Evolutionary conservation across 768 basidiomycete genomes (phyloP).

Genomic region (Mycena capillaripes): DNA sequence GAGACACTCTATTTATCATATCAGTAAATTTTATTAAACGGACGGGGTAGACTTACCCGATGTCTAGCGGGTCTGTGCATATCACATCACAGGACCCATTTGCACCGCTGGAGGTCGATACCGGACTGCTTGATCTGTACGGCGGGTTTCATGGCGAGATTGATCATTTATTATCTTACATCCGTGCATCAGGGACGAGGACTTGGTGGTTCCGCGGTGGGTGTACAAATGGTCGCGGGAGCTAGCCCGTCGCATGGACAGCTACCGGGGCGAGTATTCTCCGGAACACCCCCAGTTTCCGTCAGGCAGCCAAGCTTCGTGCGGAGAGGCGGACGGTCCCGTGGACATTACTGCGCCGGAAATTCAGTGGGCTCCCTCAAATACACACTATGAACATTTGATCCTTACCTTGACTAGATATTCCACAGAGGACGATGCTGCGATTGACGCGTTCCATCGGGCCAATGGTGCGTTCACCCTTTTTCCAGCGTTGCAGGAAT

Average conservation of each 20-base stretch:
- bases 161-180: neutral
- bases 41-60: conserved; percentile 29
- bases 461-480: neutral
- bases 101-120: neutral
- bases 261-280: conserved; percentile 33
- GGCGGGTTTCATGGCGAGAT: neutral
- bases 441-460: conserved; percentile 33
- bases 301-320: conserved; percentile 11
- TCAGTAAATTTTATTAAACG: neutral
- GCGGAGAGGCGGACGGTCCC: conserved; percentile 25
- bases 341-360: conserved; percentile 26
- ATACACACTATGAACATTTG: neutral
- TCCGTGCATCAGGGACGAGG: conserved; percentile 28
- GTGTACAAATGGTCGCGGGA: conserved; percentile 57
- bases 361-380: conserved; percentile 13
- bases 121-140: neutral
- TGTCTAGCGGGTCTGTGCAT: neutral
- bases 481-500: too few relatives aligned
- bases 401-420: conserved; percentile 18
- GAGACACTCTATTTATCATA: neutral
- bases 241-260: conserved; percentile 53
- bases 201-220: conserved; percentile 47
- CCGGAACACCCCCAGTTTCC: neutral
- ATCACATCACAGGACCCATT: neutral
- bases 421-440: conserved; percentile 33